Evolutionary conservation across 805 yeast species (phyloP), one percentile per base, ranked within the genome.

Genomic region (Wickerhamiella domercqiae): DNA sequence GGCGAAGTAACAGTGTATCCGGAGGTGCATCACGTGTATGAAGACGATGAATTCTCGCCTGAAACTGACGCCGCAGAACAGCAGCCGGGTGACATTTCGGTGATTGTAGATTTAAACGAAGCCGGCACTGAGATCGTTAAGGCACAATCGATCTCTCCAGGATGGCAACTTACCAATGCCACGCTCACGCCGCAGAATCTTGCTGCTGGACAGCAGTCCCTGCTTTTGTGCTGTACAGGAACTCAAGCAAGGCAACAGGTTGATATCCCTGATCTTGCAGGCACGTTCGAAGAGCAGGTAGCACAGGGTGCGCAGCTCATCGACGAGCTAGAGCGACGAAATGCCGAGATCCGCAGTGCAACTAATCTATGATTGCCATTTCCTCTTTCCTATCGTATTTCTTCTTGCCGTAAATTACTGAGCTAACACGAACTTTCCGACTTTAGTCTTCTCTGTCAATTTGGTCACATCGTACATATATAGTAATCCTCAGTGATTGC

Each of bases 31-130:
- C 58, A 57, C 34, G 50, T 60, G 9, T 60, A 57, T 37, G 40
- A 43, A 2, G 64, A 60, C 43, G 64, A 60, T 46, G 51, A 47
- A 29, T 55, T 56, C 41, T 40, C 47, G 7, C 57, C 59, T 13
- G 51, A 56, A n/a, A 35, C 48, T n/a, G 60, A 55, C 32, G 48
- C 48, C 6, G 41, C 49, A 15, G 55, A 57, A 22, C 52, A 53
- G 30, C 42, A 44, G 32, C 41, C 43, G 6, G 55, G 49, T 28
- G 60, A 57, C 33, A 42, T 53, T 2, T 49, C 59, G 0, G 44
- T 61, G 5, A 47, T 60, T 5, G 55, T 60, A 5, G 64, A 61
- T 40, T 48, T 61, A 29, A 61, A 60, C 39, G 53, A 43, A 16
- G 41, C 55, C 16, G 62, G 60, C 13, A 42, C 43, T 14, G 40